Conservation (phyloP, 495 filamentous ascomycete species). For the Penicillium egyptiacum region DNA sequence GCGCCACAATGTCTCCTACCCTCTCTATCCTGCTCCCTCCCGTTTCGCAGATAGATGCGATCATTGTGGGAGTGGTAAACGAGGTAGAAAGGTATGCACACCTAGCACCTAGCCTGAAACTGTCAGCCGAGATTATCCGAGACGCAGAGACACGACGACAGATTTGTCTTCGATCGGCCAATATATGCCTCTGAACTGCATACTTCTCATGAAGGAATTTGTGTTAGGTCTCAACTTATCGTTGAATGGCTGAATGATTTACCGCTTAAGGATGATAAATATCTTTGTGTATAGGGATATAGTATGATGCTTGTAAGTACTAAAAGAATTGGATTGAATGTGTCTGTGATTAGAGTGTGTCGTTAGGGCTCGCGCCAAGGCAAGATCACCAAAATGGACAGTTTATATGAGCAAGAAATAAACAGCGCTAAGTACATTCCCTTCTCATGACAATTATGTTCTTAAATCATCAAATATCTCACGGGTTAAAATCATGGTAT, state of each 20-base stretch:
- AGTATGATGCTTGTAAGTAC: neutral
- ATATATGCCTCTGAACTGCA: conserved; percentile 8
- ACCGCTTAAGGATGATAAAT: neutral
- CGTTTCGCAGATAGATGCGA: conserved; percentile 61
- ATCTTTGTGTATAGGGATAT: neutral
- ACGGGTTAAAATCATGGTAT: conserved; percentile 33
- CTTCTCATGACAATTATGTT: conserved; percentile 30
- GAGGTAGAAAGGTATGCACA: conserved; percentile 72
- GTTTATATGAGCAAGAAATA: conserved; percentile 15
- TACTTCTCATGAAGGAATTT: neutral
- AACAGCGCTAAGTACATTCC: conserved; percentile 21
- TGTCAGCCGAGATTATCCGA: conserved; percentile 74
- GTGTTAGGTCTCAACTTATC: neutral
- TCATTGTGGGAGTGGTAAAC: conserved; percentile 70
- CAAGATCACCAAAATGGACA: neutral
- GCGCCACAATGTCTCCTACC: conserved; percentile 76
- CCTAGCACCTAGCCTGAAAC: conserved; percentile 69
- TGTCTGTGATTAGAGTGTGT: neutral
- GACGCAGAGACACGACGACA: conserved; percentile 72
- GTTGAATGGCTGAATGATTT: neutral
- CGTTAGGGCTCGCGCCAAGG: neutral
- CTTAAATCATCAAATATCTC: conserved; percentile 30
- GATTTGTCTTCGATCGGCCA: conserved; percentile 30
- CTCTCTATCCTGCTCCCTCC: conserved; percentile 67
- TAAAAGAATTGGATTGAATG: neutral